These are phyloP conservation scores for Chionographis japonica DNA, from an alignment of 106 monocot species.

Conservation along the genomic window DNA sequence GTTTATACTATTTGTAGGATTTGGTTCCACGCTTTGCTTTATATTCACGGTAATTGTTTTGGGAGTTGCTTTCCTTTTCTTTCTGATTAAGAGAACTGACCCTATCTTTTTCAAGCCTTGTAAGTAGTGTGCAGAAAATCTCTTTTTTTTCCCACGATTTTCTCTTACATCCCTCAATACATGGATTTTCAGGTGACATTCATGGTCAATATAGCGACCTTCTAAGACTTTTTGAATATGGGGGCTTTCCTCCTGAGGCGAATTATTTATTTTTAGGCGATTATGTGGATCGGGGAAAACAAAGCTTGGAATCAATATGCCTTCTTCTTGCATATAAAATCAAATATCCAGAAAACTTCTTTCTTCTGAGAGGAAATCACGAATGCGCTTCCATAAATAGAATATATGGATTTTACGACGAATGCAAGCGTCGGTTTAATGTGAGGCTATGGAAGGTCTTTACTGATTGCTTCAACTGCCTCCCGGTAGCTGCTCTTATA, in stretches of 20 bases:
- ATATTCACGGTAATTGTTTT: too few relatives aligned
- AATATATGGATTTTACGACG: constrained; percentile 56
- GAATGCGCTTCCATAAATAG: constrained; percentile 54
- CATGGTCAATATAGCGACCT: constrained; percentile 51
- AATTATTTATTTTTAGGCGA: constrained; percentile 51
- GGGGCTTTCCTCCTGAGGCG: constrained; percentile 46
- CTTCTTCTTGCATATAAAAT: constrained; percentile 53
- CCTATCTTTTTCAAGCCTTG: too few relatives aligned
- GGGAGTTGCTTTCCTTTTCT: too few relatives aligned
- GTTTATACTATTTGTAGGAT: too few relatives aligned
- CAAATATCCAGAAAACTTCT: constrained; percentile 50
- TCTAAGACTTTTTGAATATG: constrained; percentile 48
- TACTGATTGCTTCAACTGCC: constrained; percentile 48
- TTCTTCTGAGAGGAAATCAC: constrained; percentile 46
- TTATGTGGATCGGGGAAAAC: constrained; percentile 47
- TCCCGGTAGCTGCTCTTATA: constrained; percentile 50
- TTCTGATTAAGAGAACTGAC: too few relatives aligned
- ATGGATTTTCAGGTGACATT: constrained; percentile 35
- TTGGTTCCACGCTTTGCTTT: too few relatives aligned
- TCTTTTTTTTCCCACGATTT: too few relatives aligned
- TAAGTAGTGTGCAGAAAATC: too few relatives aligned
- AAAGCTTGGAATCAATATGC: constrained; percentile 52
- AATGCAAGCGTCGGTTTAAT: constrained; percentile 51
- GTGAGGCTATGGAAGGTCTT: constrained; percentile 48
- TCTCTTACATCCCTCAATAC: neutral